Evolutionary conservation across 306 rosid genomes (phyloP).

Genomic region (Astragalus glycyphyllos): DNA sequence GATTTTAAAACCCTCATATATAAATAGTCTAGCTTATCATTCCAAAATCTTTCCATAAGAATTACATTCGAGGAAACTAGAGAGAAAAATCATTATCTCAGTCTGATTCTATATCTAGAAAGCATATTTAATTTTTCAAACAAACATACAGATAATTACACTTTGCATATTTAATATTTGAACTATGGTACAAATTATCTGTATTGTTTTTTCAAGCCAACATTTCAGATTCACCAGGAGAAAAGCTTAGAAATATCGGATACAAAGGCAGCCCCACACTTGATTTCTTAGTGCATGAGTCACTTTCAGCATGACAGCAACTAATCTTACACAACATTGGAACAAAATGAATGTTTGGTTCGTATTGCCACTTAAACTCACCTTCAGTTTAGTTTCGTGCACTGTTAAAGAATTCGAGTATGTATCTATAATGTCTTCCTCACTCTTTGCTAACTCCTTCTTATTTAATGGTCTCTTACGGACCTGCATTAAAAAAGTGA

Average conservation of each 20-base stretch:
- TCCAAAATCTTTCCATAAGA: slow-evolving; percentile 16
- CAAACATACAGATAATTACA: slow-evolving; percentile 4
- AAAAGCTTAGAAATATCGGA: slow-evolving; percentile 15
- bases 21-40: slow-evolving; percentile 30
- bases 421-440: slow-evolving; percentile 94
- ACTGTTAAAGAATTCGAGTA: slow-evolving; percentile 79
- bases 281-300: not conserved
- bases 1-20: slow-evolving; percentile 38
- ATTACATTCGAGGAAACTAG: not conserved
- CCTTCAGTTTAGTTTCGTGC: slow-evolving; percentile 97
- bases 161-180: slow-evolving; percentile 4
- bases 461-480: slow-evolving; percentile 96
- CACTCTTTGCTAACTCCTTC: slow-evolving; percentile 90
- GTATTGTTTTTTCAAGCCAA: slow-evolving; percentile 25
- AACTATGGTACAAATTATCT: not conserved
- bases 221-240: slow-evolving; percentile 21
- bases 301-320: not conserved
- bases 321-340: slow-evolving; percentile 9
- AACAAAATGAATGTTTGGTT: not conserved
- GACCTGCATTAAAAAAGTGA: slow-evolving; percentile 64
- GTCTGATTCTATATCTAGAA: not conserved
- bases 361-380: slow-evolving; percentile 33
- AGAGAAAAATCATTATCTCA: not conserved
- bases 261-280: slow-evolving; percentile 17
- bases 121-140: slow-evolving; percentile 6